Evolutionary conservation across 441 rosid species (phyloP), one percentile per base, ranked within the genome.

Genomic region (Hypseocharis bilobata): DNA sequence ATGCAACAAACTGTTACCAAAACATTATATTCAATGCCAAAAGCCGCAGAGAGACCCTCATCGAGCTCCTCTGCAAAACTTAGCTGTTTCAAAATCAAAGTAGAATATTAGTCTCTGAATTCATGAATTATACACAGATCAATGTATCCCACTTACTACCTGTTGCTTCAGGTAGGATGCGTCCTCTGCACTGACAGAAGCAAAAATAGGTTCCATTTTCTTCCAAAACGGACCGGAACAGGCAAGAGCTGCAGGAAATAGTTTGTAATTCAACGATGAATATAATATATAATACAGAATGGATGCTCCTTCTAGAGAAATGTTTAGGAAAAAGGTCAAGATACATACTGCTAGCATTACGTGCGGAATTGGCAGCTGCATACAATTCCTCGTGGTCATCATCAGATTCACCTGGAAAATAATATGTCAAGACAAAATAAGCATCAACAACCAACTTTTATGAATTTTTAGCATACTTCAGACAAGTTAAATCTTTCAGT

Each of bases 161-260:
- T 94, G 96, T 69, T 94, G 85, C 71, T 87, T 85, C 76, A 88
- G 70, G 81, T 75, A 84, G 52, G 87, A 88, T 60, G 80, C 28
- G 77, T 91, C 89, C 72, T 86, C 92, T 20, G 80, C 66, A 78
- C 77, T 75, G 60, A 82, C 76, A 44, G 93, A 78, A 72, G 80
- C 72, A 75, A 91, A 94, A 61, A 83, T 44, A 67, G 78, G 78
- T 76, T 87, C 93, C 92, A 91, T 80, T 79, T 84, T 81, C 86
- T 89, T 88, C 99, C 97, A 91, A 78, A 89, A 85, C 64, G 75
- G 75, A 57, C 92, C 87, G 74, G 85, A 81, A 74, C 87, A 85
- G 38, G 88, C 86, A 71, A 75, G 77, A 77, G 73, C 99, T 94
- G 62, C 70, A 79, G 58, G 74, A 73, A 54, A 27, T 4, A 10